phyloP scores from a whole-genome alignment of 2,329 filamentous ascomycete species.

The Dothideomycetes sp. region DNA sequence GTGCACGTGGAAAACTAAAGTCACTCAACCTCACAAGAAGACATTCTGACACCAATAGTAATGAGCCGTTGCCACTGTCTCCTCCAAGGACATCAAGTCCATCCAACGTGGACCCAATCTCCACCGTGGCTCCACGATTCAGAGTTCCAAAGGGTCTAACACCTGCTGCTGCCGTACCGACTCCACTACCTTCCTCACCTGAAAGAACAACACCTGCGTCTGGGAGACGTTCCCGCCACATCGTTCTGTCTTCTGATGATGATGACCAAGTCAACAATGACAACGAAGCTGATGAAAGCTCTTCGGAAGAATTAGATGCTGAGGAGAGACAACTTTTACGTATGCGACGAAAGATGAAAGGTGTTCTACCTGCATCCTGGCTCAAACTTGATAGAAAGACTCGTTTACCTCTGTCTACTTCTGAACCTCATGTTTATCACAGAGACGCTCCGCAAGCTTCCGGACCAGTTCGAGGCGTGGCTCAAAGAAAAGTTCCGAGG shows the following conservation, averaged over 20 bases:
- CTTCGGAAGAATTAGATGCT: constrained; percentile 24
- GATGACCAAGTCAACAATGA: constrained; percentile 15
- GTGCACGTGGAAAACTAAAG: constrained; percentile 1
- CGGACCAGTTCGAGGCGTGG: constrained; percentile 22
- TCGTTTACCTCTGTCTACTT: constrained; percentile 6
- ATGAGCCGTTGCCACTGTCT: constrained; percentile 9
- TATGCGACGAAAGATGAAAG: constrained; percentile 36
- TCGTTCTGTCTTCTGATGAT: constrained; percentile 5
- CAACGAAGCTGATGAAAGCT: constrained; percentile 18
- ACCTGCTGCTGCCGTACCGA: constrained; percentile 10
- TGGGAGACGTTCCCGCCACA: constrained; percentile 2
- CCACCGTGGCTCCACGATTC: constrained; percentile 2
- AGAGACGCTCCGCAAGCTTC: background rate
- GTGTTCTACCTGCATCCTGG: constrained; percentile 43
- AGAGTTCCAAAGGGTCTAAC: constrained; percentile 10
- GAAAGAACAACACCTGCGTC: background rate
- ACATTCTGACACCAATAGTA: background rate
- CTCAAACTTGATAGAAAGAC: constrained; percentile 36
- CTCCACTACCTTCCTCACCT: constrained; percentile 15
- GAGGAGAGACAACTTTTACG: constrained; percentile 25
- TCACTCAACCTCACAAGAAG: background rate
- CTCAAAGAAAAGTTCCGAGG: constrained; percentile 13
- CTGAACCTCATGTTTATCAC: background rate
- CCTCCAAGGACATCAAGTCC: constrained; percentile 12
- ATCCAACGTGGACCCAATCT: background rate